Evolutionary conservation across 228 moss, liverwort and hornwort genomes (phyloP).

Genomic region (Sphagnum magellanicum): DNA sequence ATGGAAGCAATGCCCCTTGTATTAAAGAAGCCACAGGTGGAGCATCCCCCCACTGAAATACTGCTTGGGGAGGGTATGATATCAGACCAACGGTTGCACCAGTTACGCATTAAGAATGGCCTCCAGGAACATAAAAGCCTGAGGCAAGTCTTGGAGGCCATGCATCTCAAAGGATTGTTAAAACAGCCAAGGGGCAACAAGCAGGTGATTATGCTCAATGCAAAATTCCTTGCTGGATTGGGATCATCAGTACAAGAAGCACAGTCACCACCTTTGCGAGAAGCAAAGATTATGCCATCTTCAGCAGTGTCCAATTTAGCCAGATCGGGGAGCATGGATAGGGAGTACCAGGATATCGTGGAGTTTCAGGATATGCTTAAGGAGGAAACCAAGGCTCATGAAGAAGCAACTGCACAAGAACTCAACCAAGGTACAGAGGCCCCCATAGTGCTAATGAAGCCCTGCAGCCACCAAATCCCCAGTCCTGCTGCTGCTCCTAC

Average conservation of each 20-base stretch:
- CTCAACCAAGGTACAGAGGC: constrained; percentile 3
- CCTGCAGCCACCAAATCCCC: neutral
- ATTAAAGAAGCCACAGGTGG: constrained; percentile 29
- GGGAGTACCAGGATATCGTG: neutral
- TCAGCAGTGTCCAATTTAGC: neutral
- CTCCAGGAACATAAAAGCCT: neutral
- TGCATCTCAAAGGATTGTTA: neutral
- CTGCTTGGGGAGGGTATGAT: constrained; percentile 26
- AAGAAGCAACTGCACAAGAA: neutral
- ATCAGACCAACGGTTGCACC: neutral
- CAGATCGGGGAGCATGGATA: neutral
- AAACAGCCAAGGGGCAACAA: neutral
- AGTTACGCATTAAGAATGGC: neutral
- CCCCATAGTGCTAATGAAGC: constrained; percentile 52
- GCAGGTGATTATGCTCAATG: neutral
- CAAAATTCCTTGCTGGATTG: neutral
- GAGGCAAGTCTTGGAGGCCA: neutral
- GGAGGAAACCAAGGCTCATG: neutral
- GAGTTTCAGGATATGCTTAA: neutral
- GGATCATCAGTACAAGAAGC: neutral
- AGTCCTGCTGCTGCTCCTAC: too few relatives aligned
- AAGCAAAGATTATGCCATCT: neutral
- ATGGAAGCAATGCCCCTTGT: constrained; percentile 65
- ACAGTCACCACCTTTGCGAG: neutral
- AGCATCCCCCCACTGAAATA: constrained; percentile 15